Conservation (phyloP, 2,329 filamentous ascomycete species). For the Aureobasidium sp. region DNA sequence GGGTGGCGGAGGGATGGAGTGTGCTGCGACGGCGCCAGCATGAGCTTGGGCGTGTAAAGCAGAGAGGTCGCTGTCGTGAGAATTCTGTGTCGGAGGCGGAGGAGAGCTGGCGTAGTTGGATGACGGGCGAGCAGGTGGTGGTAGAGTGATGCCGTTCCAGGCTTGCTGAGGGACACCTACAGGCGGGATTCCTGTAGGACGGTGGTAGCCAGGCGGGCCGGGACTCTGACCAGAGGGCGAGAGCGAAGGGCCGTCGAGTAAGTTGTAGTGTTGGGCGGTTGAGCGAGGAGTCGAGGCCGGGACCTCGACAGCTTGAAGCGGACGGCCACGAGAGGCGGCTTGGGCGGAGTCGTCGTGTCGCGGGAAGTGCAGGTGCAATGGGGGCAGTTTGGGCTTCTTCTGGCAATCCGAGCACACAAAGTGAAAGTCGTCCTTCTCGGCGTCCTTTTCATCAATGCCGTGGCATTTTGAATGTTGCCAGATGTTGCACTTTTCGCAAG, state of each 20-base stretch:
- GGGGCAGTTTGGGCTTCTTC: conserved; percentile 57
- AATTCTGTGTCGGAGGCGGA: conserved; percentile 15
- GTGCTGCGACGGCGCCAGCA: conserved; percentile 25
- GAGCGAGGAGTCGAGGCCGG: conserved; percentile 19
- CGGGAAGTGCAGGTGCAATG: conserved; percentile 45
- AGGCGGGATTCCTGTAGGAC: conserved; percentile 17
- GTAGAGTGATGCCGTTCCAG: conserved; percentile 25
- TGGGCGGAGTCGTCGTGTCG: conserved; percentile 5
- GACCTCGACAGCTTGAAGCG: conserved; percentile 19
- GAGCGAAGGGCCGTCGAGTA: conserved; percentile 31
- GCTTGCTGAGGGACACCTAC: conserved; percentile 23
- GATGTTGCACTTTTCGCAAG: conserved; percentile 86
- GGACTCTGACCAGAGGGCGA: conserved; percentile 39
- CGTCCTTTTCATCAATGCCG: conserved; percentile 68
- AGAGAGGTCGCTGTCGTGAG: conserved; percentile 21
- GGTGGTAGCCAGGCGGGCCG: conserved; percentile 34
- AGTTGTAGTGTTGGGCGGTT: conserved; percentile 17
- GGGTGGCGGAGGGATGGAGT: conserved; percentile 19
- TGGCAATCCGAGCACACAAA: conserved; percentile 78
- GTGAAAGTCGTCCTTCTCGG: conserved; percentile 77
- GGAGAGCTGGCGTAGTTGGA: conserved; percentile 22
- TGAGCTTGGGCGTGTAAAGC: conserved; percentile 29
- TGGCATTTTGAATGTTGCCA: conserved; percentile 97
- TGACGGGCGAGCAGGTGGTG: conserved; percentile 21
- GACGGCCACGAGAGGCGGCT: conserved; percentile 22